Evolutionary conservation across 768 basidiomycete species (phyloP).

Genomic region (Lactarius evosmus): DNA sequence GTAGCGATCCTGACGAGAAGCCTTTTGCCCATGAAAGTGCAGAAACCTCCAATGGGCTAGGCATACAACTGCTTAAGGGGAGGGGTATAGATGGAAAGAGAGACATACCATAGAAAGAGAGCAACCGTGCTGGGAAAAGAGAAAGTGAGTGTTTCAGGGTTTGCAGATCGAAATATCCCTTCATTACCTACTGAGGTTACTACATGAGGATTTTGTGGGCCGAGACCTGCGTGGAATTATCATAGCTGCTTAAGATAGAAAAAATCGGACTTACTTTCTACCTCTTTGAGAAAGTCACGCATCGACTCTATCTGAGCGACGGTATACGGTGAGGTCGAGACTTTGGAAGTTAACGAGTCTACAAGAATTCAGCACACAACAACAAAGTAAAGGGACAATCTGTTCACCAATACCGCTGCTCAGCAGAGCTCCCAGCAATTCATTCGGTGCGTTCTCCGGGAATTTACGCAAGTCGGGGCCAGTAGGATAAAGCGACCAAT

Average conservation of each 20-base stretch:
- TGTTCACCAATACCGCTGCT: slow-evolving; percentile 18
- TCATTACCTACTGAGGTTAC: slow-evolving; percentile 13
- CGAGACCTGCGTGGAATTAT: neutral
- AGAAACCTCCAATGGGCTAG: slow-evolving; percentile 12
- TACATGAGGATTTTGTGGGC: neutral
- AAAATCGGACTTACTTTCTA: neutral
- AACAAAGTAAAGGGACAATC: neutral
- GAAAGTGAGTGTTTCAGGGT: neutral
- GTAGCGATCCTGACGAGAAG: slow-evolving; percentile 7
- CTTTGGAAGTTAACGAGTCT: slow-evolving; percentile 19
- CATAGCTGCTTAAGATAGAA: neutral
- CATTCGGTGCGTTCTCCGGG: neutral
- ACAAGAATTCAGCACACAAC: neutral
- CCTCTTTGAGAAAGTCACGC: slow-evolving; percentile 5
- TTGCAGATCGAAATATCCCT: neutral
- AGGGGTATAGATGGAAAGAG: neutral
- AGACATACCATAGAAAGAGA: slow-evolving; percentile 8
- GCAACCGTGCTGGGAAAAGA: slow-evolving; percentile 8
- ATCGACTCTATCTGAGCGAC: slow-evolving; percentile 11
- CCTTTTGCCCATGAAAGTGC: slow-evolving; percentile 18
- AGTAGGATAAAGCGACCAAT: slow-evolving; percentile 23
- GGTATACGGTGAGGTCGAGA: slow-evolving; percentile 16
- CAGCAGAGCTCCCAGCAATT: slow-evolving; percentile 4
- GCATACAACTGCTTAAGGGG: neutral
- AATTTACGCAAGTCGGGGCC: neutral